Evolutionary conservation across 2,329 filamentous ascomycete species (phyloP).

Genomic region (Ascocoryne sarcoides): DNA sequence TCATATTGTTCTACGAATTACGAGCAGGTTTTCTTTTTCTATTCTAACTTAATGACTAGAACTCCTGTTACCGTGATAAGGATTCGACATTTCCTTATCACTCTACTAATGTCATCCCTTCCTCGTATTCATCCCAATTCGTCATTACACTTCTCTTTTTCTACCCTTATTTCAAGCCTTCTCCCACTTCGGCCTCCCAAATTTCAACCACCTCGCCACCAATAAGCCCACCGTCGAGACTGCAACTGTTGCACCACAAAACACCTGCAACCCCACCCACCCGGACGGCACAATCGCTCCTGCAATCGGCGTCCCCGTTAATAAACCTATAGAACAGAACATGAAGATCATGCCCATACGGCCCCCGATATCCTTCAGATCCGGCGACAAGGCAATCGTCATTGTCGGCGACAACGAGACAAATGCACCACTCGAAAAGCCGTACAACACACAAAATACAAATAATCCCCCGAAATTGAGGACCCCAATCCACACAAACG

Average conservation of each 20-base stretch:
- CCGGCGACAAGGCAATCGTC: slow-evolving; percentile 14
- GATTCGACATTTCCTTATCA: too few species aligned
- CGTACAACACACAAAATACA: slow-evolving; percentile 57
- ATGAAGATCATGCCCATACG: slow-evolving; percentile 10
- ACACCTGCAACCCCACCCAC: background rate
- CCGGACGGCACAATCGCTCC: slow-evolving; percentile 4
- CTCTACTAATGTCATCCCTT: too few species aligned
- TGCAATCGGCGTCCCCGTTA: slow-evolving; percentile 13
- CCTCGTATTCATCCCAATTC: too few species aligned
- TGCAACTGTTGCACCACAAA: background rate
- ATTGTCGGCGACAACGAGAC: slow-evolving; percentile 54
- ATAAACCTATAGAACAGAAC: slow-evolving; percentile 3
- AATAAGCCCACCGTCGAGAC: background rate
- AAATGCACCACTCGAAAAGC: slow-evolving; percentile 59
- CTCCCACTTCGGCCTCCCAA: background rate
- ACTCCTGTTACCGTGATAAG: too few species aligned
- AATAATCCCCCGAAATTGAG: slow-evolving; percentile 51
- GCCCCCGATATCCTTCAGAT: slow-evolving; percentile 6
- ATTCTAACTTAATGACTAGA: too few species aligned
- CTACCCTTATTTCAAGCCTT: background rate
- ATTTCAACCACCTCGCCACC: background rate
- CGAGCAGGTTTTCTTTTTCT: too few species aligned
- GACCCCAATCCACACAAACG: slow-evolving; percentile 36
- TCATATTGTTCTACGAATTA: too few species aligned
- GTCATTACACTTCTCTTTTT: background rate